Evolutionary conservation across 768 basidiomycete species (phyloP), one percentile per base, ranked within the genome.

Genomic region (Leccinum aurantiacum): DNA sequence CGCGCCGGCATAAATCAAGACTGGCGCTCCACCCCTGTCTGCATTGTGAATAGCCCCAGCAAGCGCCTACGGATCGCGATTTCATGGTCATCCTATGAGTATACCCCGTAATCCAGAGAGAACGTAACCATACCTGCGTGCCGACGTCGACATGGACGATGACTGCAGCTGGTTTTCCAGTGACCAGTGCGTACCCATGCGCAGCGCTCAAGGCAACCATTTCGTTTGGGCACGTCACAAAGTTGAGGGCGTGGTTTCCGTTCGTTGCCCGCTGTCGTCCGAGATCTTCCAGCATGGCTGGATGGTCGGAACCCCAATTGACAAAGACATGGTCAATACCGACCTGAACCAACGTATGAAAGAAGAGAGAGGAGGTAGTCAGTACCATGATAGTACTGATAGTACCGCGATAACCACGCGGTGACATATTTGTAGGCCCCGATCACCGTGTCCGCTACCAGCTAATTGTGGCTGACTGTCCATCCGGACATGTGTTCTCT

Each of bases 281-380:
- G 10, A 91, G 78, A 31, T 89, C 89, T 64, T 90, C 89, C 25
- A 90, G 78, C 14, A 91, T 69, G 0, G 84, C 88, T 0, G 88
- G 86, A 64, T 90, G 89, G 64, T 91, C 89, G 1, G 85, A 87
- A 1, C 89, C 89, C 85, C 89, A 89, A 74, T 90, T 90, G 17
- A 85, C 87, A 65, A 89, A 88, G 9, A 81, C 82, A 67, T 88
- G 85, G 0, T 85, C 87, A 37, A 90, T 83, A 2, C 86, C 86
- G 2, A 82, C 82, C 54, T 82, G 71, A 15, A 72, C 69, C 19
- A 89, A 78, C 0, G 85, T 74, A 46, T 81, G 75, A 11, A 90
- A 75, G 66, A 90, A 84, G 24, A 88, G 71, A 24, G 86, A 84
- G 19, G 86, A 86, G 3, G 84, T 78, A 0, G 87, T 89, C 58